Base-by-base conservation (phyloP, 2,329 filamentous ascomycete genomes). In the Monosporascus ibericus region DNA sequence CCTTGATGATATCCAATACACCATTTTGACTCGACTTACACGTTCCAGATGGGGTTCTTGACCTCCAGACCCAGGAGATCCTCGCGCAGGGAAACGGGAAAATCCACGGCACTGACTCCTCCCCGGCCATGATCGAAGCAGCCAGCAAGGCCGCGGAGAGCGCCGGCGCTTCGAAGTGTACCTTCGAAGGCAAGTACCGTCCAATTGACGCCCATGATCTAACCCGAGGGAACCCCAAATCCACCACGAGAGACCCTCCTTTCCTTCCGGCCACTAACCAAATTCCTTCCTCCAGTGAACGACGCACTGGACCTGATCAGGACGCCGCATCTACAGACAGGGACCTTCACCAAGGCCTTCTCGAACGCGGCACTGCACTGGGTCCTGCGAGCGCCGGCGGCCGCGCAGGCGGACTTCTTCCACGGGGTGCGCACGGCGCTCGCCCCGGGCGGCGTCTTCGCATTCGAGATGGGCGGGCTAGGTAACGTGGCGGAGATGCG, bases 391-490 rank as follows among this genome's bases (percentile, higher is more conserved):
- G 53, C 68, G 0, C 56, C 66, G 3, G 58, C 63, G 1, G 58
- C 62, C 0, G 75, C 75, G 1, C 75, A 81, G 9, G 58, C 66
- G 3, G 61, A 65, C 27, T 80, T 86, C 65, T 84, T 88, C 61
- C 58, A 61, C 7, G 78, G 73, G 39, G 74, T 83, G 3, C 69
- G 76, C 55, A 68, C 68, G 8, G 71, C 77, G 1, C 74, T 89
- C 2, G 74, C 71, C 36, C 77, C 79, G 0, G 76, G 75, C 11
- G 86, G 83, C 2, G 61, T 60, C 0, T 84, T 89, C 53, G 77
- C 79, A 9, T 87, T 89, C 60, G 86, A 90, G 67, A 86, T 86
- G 81, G 86, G 87, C 49, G 86, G 85, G 0, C 76, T 84, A 48
- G 87, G 86, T 20, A 88, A 89, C 66, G 76, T 87, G 1, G 71